Percentiles rank a stretch among this genome's conserved stretches.
phyloP scores from a whole-genome alignment of 192 early-diverging fungal species.

The Mortierella antarctica region DNA sequence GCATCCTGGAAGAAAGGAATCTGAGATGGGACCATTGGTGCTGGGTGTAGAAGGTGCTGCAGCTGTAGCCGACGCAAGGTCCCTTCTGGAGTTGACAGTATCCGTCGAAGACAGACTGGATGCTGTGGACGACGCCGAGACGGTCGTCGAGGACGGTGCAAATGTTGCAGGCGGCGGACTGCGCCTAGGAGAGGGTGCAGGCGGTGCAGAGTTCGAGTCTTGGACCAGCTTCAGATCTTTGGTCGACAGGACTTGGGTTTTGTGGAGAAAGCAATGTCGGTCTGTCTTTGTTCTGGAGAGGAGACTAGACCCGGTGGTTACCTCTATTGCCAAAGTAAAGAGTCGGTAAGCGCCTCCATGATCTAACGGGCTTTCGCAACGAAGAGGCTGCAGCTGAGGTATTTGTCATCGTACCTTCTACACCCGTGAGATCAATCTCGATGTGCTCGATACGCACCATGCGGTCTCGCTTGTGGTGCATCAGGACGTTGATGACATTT shows the following conservation, averaged over 20 bases:
- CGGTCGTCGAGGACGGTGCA: not conserved
- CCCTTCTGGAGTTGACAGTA: not conserved
- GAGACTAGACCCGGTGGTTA: conserved; percentile 22
- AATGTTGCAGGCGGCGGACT: not conserved
- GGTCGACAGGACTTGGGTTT: conserved; percentile 21
- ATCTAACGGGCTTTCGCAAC: not conserved
- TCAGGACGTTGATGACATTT: not conserved
- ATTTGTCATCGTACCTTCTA: conserved; percentile 23
- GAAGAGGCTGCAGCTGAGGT: not conserved
- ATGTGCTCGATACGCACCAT: conserved; percentile 25
- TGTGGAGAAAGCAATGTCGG: conserved; percentile 43
- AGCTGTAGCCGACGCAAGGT: not conserved
- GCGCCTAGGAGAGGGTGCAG: not conserved
- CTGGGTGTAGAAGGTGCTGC: not conserved
- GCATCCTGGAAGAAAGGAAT: conserved; percentile 17
- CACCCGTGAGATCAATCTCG: conserved; percentile 37
- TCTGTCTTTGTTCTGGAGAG: conserved; percentile 31
- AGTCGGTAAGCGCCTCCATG: not conserved
- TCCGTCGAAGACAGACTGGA: not conserved
- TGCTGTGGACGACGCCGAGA: not conserved
- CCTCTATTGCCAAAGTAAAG: conserved; percentile 10
- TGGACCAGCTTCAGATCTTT: conserved; percentile 32
- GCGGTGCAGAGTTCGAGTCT: not conserved
- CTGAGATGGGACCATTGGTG: not conserved
- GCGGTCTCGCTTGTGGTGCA: conserved; percentile 4